These are phyloP conservation scores for Ceratocystis harringtonii DNA, from an alignment of 2,329 filamentous ascomycete genomes.

Conservation along the genomic window DNA sequence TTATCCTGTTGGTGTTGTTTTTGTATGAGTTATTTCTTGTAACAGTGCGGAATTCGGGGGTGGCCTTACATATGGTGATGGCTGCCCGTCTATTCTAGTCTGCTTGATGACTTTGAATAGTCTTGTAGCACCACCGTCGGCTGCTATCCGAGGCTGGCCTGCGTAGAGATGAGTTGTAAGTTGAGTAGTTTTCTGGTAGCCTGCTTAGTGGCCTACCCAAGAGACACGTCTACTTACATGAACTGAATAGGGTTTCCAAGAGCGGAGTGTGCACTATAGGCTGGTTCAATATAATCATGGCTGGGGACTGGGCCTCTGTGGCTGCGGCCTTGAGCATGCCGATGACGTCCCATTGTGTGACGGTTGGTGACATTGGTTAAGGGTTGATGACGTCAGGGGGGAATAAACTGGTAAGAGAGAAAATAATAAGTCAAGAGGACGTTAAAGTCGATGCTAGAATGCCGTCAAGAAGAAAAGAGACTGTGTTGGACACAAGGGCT, in stretches of 20 bases:
- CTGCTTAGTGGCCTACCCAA: neutral
- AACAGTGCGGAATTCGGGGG: neutral
- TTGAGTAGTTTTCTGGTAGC: no score
- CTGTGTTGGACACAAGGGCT: no score
- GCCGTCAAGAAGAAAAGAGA: no score
- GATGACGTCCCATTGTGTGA: slow-evolving; percentile 14
- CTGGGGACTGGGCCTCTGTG: slow-evolving; percentile 23
- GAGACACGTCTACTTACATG: neutral
- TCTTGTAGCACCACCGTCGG: slow-evolving; percentile 80
- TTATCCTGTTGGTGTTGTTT: slow-evolving; percentile 30
- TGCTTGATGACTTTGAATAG: slow-evolving; percentile 34
- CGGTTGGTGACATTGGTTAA: neutral
- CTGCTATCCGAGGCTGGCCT: slow-evolving; percentile 60
- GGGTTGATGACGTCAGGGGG: slow-evolving; percentile 3
- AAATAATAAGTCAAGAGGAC: no score
- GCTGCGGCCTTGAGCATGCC: slow-evolving; percentile 5
- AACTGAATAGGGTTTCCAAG: slow-evolving; percentile 24
- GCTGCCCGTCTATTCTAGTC: slow-evolving; percentile 6
- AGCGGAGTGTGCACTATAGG: slow-evolving; percentile 32
- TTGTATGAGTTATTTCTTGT: neutral
- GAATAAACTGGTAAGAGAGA: neutral
- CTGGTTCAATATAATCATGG: slow-evolving; percentile 38
- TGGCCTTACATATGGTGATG: slow-evolving; percentile 8
- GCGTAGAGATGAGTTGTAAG: neutral
- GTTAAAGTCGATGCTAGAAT: no score